Base-by-base conservation (phyloP, 306 rosid species). In the Cicer pinnatifidum region DNA sequence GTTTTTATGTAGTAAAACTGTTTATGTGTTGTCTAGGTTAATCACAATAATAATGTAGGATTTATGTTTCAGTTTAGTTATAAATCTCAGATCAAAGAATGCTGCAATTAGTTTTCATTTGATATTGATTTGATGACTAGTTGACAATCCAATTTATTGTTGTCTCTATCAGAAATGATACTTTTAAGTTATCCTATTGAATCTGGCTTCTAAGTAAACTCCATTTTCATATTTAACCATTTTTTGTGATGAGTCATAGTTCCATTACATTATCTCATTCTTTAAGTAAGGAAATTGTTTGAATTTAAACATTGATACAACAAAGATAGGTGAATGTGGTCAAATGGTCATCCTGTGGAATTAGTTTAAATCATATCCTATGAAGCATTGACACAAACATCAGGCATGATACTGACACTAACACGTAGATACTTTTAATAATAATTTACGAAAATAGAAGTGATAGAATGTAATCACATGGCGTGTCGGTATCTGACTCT, bases 291-390 rank as follows among this genome's bases (percentile, higher is more conserved):
- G 51, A 28, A 6, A 11, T 48, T 7, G 33, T 50, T 75, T 12
- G 69, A 71, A 71, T 78, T 52, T 44, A 72, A 56, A 56, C 70
- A 11, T 17, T 13, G 39, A 46, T 38, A 57, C 40, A 59, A 35
- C 38, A 35, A 50, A 66, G 37, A 72, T 15, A 66, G 48, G 16
- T 67, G 37, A 44, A 52, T 67, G 15, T 19, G 63, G 33, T 39
- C 52, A 61, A 56, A 11, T 39, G n/a, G 23, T 15, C 52, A 53
- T 80, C 71, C 75, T 41, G 10, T 68, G 46, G 33, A 67, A 9
- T 47, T 63, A 37, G 33, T 67, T 59, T 7, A 50, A 15, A 15
- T 50, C 56, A 2, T 13, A 13, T 50, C 56, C 8, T 6, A 13
- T 50, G 56, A 50, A 47, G 20, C 20, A 50, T 50, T 50, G 56